Conservation (phyloP, 768 basidiomycete genomes). For the Gloeopeniophorella convolvens region DNA sequence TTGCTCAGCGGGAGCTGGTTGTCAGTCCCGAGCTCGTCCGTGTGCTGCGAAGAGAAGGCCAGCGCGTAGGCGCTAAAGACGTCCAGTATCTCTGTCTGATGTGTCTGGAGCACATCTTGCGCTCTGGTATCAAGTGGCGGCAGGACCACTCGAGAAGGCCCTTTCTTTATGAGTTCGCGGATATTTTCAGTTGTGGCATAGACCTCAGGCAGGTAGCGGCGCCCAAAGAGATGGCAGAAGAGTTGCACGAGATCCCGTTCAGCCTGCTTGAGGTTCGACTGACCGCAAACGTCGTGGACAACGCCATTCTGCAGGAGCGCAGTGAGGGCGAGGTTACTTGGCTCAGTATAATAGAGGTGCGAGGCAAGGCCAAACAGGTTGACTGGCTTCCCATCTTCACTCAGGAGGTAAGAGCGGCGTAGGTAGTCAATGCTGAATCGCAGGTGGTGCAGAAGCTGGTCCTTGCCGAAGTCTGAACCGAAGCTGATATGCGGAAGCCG, state of each 20-base stretch:
- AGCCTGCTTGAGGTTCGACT: conserved; percentile 34
- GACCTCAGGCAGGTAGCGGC: conserved; percentile 44
- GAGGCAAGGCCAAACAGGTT: conserved; percentile 49
- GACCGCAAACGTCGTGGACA: conserved; percentile 49
- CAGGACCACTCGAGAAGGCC: conserved; percentile 52
- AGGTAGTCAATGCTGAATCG: conserved; percentile 70
- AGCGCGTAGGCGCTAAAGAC: conserved; percentile 53
- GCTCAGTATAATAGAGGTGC: conserved; percentile 61
- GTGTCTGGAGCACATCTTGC: conserved; percentile 35
- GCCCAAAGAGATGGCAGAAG: conserved; percentile 60
- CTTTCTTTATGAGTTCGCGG: conserved; percentile 33
- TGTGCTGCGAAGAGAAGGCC: conserved; percentile 39
- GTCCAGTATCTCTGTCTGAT: conserved; percentile 43
- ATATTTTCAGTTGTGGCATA: conserved; percentile 35
- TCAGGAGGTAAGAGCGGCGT: conserved; percentile 48
- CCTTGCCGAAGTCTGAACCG: conserved; percentile 44
- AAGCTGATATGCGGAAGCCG: conserved; percentile 54
- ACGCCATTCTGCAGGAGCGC: conserved; percentile 50
- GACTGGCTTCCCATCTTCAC: conserved; percentile 47
- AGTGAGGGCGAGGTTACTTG: conserved; percentile 62
- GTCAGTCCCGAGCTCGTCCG: conserved; percentile 36
- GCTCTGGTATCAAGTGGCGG: conserved; percentile 41
- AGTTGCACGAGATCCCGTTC: conserved; percentile 46
- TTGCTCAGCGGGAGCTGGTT: conserved; percentile 43
- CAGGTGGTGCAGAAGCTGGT: conserved; percentile 58